Evolutionary conservation across 768 basidiomycete genomes (phyloP), one percentile per base, ranked within the genome.

Genomic region (Phanerochaete carnosa): DNA sequence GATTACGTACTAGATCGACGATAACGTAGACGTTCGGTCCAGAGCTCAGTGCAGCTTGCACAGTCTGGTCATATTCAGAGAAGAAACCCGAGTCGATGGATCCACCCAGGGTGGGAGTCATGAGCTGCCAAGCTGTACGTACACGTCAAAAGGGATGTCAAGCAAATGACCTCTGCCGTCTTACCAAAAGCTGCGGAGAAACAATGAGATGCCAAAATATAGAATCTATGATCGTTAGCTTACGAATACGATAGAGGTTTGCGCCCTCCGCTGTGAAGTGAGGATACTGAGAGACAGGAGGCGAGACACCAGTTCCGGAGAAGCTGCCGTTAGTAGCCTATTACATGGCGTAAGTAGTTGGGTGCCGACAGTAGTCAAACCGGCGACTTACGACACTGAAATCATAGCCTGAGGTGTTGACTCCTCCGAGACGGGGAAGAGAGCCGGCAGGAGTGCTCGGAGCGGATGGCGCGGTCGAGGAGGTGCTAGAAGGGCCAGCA

Each of bases 251-350:
- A 74, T 77, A 83, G 60, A 80, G 64, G 65, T 81, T 82, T 15
- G 75, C 80, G 45, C 82, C 83, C 65, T 82, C 73, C 9, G 62
- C 64, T 22, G 77, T 73, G 64, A 84, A 83, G 67, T 84, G 82
- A 16, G 71, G 57, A 72, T 76, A 82, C 58, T 84, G 82, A 30
- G 70, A 64, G 1, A 73, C 64, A 6, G 80, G 81, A 23, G 81
- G 81, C 50, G 68, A 61, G 13, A 70, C 68, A 58, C 66, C 67
- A 22, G 69, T 68, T 19, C 76, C 76, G 13, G 62, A 77, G 70
- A 80, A 81, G 52, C 78, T 80, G 5, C 79, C 80, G 60, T 82
- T 72, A 0, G 79, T 80, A 8, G 68, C 66, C 75, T 78, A 32
- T 52, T 33, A 23, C 19, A 39, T 52, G 23, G 35, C 28, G 23